A percentile compares a stretch with the other conserved stretches of the same genome.
phyloP scores from a whole-genome alignment of 2,329 filamentous ascomycete genomes.

The Sclerotinia subarctica region DNA sequence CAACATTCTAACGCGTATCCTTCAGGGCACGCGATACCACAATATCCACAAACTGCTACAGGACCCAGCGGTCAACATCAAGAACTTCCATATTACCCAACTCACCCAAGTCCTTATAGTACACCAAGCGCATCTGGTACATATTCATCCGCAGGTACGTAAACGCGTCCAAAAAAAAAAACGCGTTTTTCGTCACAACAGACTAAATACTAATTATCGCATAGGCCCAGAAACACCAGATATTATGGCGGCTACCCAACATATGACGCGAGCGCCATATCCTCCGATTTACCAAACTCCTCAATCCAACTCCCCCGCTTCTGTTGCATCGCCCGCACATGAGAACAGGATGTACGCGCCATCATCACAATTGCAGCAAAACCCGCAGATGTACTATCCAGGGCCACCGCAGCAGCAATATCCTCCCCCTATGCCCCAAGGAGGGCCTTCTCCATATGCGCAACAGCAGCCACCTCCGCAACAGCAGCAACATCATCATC shows the following conservation, averaged over 20 bases:
- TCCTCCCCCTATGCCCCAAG: constrained; percentile 62
- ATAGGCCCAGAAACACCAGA: constrained; percentile 53
- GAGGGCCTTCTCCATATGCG: constrained; percentile 57
- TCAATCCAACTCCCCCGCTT: constrained; percentile 91
- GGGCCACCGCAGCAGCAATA: constrained; percentile 56
- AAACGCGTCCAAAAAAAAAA: constrained; percentile 7
- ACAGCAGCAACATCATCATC: constrained; percentile 39
- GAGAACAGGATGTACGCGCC: constrained; percentile 87
- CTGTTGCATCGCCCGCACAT: constrained; percentile 87
- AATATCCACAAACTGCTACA: constrained; percentile 67
- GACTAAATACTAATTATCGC: constrained; percentile 25
- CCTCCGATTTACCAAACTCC: constrained; percentile 90
- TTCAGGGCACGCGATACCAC: constrained; percentile 61
- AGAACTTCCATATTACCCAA: constrained; percentile 76
- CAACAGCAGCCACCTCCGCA: constrained; percentile 50
- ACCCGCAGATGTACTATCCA: constrained; percentile 71
- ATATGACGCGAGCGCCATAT: constrained; percentile 72
- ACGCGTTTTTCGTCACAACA: constrained; percentile 23
- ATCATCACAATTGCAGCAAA: constrained; percentile 73
- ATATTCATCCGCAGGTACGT: constrained; percentile 80
- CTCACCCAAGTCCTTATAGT: constrained; percentile 79
- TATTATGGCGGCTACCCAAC: constrained; percentile 63
- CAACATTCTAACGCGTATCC: constrained; percentile 67
- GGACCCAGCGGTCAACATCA: constrained; percentile 59
- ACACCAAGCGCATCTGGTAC: constrained; percentile 76